Conservation (phyloP, 164 flowering plant genomes). For the Umbellularia californica region DNA sequence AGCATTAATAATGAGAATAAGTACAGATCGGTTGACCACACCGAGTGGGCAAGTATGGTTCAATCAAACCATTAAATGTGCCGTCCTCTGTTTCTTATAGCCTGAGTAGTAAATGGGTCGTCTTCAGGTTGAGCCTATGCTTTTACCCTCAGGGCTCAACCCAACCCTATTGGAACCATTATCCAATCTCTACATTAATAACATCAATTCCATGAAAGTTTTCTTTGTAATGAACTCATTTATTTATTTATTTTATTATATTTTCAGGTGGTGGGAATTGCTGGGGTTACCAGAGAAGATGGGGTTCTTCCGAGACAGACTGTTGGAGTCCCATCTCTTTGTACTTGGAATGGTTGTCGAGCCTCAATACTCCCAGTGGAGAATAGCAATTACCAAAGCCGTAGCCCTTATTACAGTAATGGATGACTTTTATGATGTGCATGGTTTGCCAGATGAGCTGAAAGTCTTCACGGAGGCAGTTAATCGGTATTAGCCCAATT, state of each 20-base stretch:
- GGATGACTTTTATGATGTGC: constrained; percentile 8
- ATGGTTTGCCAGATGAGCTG: constrained; percentile 7
- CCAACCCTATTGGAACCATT: not conserved
- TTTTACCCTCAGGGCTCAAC: not conserved
- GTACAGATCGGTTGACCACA: no score
- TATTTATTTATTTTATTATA: not conserved
- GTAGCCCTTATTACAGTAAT: not conserved
- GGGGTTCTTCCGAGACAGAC: not conserved
- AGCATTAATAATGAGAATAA: no score
- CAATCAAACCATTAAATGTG: no score
- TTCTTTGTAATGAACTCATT: not conserved
- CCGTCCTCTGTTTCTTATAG: no score
- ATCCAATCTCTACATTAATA: not conserved
- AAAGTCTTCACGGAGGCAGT: constrained; percentile 12
- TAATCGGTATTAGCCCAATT: not conserved
- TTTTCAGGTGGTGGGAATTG: not conserved
- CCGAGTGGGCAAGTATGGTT: no score
- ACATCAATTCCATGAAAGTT: not conserved
- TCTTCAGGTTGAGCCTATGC: not conserved
- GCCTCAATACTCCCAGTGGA: not conserved
- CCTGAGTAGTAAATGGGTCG: not conserved
- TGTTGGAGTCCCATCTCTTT: not conserved
- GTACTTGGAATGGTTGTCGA: not conserved
- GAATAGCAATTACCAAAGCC: not conserved
- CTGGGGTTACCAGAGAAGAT: not conserved